Percentiles rank a stretch among this genome's conserved stretches.
Evolutionary conservation across 108 stramenopile species (phyloP).

Genomic region (Aureococcus anophagefferens): DNA sequence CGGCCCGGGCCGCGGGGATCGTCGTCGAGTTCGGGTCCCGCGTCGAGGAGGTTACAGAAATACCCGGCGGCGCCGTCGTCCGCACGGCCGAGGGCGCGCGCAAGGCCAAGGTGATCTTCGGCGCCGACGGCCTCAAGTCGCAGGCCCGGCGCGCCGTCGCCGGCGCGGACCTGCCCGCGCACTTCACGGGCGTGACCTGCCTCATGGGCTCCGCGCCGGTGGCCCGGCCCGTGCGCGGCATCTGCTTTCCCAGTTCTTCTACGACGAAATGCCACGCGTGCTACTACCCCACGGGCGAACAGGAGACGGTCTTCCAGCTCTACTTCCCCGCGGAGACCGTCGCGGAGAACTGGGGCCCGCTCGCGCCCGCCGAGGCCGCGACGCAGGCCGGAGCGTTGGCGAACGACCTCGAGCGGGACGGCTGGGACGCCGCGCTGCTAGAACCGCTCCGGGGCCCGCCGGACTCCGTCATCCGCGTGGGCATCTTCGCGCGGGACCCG

Average conservation of each 20-base stretch:
- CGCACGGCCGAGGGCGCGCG: slow-evolving; percentile 41
- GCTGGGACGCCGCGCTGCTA: too few relatives aligned
- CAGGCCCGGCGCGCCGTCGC: slow-evolving; percentile 41
- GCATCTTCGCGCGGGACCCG: slow-evolving; percentile 24
- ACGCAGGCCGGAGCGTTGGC: slow-evolving; percentile 43
- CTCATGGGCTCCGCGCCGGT: slow-evolving; percentile 50
- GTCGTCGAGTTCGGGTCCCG: slow-evolving; percentile 45
- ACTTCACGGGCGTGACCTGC: slow-evolving; percentile 46
- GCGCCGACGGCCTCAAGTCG: slow-evolving; percentile 57
- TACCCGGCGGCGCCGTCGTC: background rate
- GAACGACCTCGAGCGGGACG: slow-evolving; percentile 15
- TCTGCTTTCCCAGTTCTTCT: slow-evolving; percentile 44
- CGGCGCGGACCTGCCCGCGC: slow-evolving; percentile 2
- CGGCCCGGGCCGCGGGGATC: slow-evolving; percentile 29
- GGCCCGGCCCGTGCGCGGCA: slow-evolving; percentile 26
- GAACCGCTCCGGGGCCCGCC: too few relatives aligned
- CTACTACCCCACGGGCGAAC: slow-evolving; percentile 42
- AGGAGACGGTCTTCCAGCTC: slow-evolving; percentile 55
- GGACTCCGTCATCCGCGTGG: too few relatives aligned
- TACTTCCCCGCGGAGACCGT: slow-evolving; percentile 43
- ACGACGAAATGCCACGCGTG: slow-evolving; percentile 56
- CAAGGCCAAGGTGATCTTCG: slow-evolving; percentile 35
- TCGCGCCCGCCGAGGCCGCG: slow-evolving; percentile 33
- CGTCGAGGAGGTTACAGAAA: background rate
- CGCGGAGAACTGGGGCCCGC: slow-evolving; percentile 45